Conservation (phyloP, 495 filamentous ascomycete species). For the Opeltia flavorubescens region DNA sequence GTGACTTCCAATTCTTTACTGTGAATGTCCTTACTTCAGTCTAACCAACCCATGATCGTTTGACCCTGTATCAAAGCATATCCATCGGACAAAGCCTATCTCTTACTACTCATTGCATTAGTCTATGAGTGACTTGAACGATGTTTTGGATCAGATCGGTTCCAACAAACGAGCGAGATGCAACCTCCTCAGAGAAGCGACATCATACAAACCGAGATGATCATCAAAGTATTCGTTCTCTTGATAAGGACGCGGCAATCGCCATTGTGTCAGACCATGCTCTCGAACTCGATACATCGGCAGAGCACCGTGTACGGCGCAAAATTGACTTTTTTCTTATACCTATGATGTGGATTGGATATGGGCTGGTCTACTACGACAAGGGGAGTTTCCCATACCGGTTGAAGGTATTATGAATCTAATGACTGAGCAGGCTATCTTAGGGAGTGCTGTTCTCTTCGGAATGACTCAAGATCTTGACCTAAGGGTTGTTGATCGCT, state of each 20-base stretch:
- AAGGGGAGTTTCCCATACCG: slow-evolving; percentile 32
- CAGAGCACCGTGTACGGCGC: slow-evolving; percentile 41
- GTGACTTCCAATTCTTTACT: too few species aligned
- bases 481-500: slow-evolving; percentile 36
- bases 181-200: too few species aligned
- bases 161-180: too few species aligned
- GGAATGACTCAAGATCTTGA: slow-evolving; percentile 58
- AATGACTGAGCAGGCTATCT: slow-evolving; percentile 39
- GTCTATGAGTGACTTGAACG: too few species aligned
- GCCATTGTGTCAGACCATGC: slow-evolving; percentile 38
- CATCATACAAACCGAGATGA: background rate
- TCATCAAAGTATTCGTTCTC: background rate
- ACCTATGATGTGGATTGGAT: slow-evolving; percentile 54
- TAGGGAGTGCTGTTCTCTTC: slow-evolving; percentile 57
- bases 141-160: too few species aligned
- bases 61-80: too few species aligned
- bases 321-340: slow-evolving; percentile 63
- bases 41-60: too few species aligned
- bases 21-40: too few species aligned
- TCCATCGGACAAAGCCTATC: too few species aligned
- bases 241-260: slow-evolving; percentile 32
- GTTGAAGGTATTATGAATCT: background rate
- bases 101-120: too few species aligned
- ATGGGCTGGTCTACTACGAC: slow-evolving; percentile 68
- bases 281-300: slow-evolving; percentile 33